Percentiles rank a stretch among this genome's conserved stretches.
Evolutionary conservation across 2,329 filamentous ascomycete species (phyloP).

Genomic region (Botryosphaeria agaves): DNA sequence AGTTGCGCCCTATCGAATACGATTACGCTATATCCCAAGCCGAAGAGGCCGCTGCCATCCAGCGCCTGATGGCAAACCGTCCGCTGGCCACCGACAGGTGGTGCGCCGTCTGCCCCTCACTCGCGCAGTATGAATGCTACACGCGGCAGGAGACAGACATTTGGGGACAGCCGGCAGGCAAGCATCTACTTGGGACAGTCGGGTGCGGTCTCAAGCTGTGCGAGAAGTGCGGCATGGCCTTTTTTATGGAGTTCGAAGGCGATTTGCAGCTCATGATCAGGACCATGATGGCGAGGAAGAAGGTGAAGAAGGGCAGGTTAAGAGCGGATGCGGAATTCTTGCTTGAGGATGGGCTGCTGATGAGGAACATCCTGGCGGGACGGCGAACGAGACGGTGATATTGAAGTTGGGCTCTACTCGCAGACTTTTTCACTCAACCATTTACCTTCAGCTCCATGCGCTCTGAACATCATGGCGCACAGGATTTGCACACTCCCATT

Average conservation of each 20-base stretch:
- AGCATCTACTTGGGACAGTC: neutral
- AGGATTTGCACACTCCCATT: neutral
- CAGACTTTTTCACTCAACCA: neutral
- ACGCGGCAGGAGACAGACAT: constrained; percentile 4
- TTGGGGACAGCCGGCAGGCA: constrained; percentile 4
- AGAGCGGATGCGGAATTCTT: constrained; percentile 18
- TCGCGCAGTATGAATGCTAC: constrained; percentile 19
- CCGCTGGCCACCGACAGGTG: constrained; percentile 10
- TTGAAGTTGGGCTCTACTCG: too few relatives aligned
- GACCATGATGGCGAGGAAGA: constrained; percentile 6
- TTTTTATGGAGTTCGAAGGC: constrained; percentile 4
- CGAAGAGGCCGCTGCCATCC: constrained; percentile 10
- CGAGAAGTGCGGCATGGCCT: constrained; percentile 9
- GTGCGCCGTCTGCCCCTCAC: constrained; percentile 23
- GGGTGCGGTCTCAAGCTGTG: constrained; percentile 17
- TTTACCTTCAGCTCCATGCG: neutral
- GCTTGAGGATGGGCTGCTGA: constrained; percentile 13
- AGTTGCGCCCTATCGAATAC: constrained; percentile 10
- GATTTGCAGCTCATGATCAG: constrained; percentile 7
- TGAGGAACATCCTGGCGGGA: constrained; percentile 4
- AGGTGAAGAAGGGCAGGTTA: constrained; percentile 7
- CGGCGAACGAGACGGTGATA: too few relatives aligned
- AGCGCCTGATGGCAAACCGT: constrained; percentile 5
- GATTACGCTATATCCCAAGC: constrained; percentile 1
- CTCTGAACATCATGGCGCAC: neutral